Evolutionary conservation across 768 basidiomycete species (phyloP).

Genomic region (Boletus pseudopeckii): DNA sequence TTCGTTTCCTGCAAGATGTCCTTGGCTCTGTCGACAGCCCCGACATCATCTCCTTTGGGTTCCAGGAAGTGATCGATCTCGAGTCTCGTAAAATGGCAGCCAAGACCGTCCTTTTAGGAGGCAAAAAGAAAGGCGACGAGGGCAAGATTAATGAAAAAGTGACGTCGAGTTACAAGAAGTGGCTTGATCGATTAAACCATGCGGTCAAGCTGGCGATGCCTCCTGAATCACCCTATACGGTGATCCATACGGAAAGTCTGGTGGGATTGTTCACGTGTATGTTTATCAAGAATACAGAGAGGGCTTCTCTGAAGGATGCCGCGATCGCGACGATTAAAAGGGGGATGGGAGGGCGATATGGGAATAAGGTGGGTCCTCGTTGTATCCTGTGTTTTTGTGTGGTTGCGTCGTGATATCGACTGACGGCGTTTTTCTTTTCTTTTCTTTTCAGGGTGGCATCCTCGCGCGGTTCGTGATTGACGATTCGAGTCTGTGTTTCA

Average conservation of each 20-base stretch:
- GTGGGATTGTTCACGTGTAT: conserved; percentile 81
- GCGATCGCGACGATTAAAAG: conserved; percentile 84
- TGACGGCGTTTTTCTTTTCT: background rate
- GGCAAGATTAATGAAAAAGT: conserved; percentile 69
- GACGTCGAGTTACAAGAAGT: conserved; percentile 80
- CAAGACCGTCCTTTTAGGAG: conserved; percentile 81
- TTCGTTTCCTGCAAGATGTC: conserved; percentile 74
- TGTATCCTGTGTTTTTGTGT: background rate
- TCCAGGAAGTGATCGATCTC: conserved; percentile 97
- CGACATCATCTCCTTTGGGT: conserved; percentile 90
- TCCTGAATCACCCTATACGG: conserved; percentile 69
- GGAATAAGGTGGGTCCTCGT: conserved; percentile 72
- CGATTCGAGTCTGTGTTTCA: conserved; percentile 89
- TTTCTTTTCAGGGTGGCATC: conserved; percentile 70
- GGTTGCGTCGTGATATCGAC: background rate
- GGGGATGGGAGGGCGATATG: conserved; percentile 90
- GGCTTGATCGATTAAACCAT: conserved; percentile 76
- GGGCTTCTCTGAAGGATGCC: conserved; percentile 56
- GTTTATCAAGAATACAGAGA: conserved; percentile 71
- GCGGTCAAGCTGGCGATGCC: conserved; percentile 77
- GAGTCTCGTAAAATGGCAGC: conserved; percentile 90
- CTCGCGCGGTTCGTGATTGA: conserved; percentile 87
- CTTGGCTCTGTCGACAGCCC: conserved; percentile 70
- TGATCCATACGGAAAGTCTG: conserved; percentile 81
- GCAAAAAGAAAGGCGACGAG: conserved; percentile 58